These are phyloP conservation scores for Jaapia argillacea DNA, from an alignment of 768 basidiomycete genomes.

Conservation along the genomic window DNA sequence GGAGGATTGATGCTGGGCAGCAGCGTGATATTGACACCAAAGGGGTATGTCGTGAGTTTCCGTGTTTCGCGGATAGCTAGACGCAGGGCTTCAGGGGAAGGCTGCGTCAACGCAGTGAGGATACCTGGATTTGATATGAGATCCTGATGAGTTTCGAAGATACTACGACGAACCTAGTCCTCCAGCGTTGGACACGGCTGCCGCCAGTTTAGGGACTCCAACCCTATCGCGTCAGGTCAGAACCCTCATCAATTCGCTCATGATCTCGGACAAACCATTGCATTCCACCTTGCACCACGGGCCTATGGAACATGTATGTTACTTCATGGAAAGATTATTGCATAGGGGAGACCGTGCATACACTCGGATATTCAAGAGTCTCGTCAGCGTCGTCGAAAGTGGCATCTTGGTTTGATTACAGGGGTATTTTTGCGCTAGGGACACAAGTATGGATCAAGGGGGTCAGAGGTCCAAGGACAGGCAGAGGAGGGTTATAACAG, in stretches of 20 bases:
- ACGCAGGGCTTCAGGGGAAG: constrained; percentile 72
- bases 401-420: background rate
- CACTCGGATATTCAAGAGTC: constrained; percentile 59
- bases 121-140: constrained; percentile 36
- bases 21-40: constrained; percentile 83
- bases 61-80: constrained; percentile 72
- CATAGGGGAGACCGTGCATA: constrained; percentile 22
- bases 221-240: constrained; percentile 41
- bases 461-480: too few relatives aligned
- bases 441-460: too few relatives aligned
- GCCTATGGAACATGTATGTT: constrained; percentile 29
- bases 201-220: constrained; percentile 61
- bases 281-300: constrained; percentile 84
- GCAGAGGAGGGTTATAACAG: too few relatives aligned
- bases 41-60: constrained; percentile 58
- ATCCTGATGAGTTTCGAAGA: constrained; percentile 1
- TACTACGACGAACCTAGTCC: constrained; percentile 47
- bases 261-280: constrained; percentile 52
- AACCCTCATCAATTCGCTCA: background rate
- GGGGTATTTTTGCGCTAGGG: too few relatives aligned
- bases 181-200: constrained; percentile 77
- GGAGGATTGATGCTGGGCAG: constrained; percentile 86
- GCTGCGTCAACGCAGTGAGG: constrained; percentile 83
- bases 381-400: constrained; percentile 47
- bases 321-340: background rate